phyloP scores from a whole-genome alignment of 352 stramenopile genomes.

The Pythium coloratum region DNA sequence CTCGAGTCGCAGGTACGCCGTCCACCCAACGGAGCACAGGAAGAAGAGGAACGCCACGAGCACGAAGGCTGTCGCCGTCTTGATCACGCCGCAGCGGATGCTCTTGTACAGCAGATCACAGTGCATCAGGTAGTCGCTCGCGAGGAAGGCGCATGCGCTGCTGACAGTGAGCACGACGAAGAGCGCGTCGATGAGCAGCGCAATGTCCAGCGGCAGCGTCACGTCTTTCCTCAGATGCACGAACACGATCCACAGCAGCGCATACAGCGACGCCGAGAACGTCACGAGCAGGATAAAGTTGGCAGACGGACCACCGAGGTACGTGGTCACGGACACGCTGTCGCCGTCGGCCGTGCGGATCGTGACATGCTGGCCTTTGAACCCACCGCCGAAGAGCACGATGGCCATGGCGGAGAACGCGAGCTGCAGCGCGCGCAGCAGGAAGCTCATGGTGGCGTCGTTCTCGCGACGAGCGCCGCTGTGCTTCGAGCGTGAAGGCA shows the following conservation, averaged over 20 bases:
- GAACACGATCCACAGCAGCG: conserved; percentile 46
- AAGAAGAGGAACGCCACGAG: conserved; percentile 66
- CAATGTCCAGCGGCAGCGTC: conserved; percentile 42
- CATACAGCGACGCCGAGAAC: conserved; percentile 58
- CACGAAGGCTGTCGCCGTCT: conserved; percentile 47
- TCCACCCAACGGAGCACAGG: conserved; percentile 58
- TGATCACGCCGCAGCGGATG: conserved; percentile 55
- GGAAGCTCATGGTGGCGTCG: conserved; percentile 44
- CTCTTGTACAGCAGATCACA: conserved; percentile 40
- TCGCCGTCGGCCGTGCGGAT: conserved; percentile 19
- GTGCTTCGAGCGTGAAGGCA: conserved; percentile 1
- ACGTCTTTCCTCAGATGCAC: conserved; percentile 37
- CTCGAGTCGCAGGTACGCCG: conserved; percentile 30
- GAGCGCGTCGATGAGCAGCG: conserved; percentile 51
- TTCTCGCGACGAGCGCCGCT: conserved; percentile 36
- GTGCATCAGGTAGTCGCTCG: conserved; percentile 69
- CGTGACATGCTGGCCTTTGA: conserved; percentile 35
- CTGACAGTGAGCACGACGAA: conserved; percentile 76
- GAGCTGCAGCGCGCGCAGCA: conserved; percentile 57
- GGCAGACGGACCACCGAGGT: conserved; percentile 54
- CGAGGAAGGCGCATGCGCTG: conserved; percentile 54
- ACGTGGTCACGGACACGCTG: conserved; percentile 43
- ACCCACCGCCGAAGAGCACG: conserved; percentile 49
- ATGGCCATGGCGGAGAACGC: conserved; percentile 44
- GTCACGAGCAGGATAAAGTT: conserved; percentile 67